Evolutionary conservation across 2,329 filamentous ascomycete genomes (phyloP), one percentile per base, ranked within the genome.

Genomic region (Triangularia setosa): DNA sequence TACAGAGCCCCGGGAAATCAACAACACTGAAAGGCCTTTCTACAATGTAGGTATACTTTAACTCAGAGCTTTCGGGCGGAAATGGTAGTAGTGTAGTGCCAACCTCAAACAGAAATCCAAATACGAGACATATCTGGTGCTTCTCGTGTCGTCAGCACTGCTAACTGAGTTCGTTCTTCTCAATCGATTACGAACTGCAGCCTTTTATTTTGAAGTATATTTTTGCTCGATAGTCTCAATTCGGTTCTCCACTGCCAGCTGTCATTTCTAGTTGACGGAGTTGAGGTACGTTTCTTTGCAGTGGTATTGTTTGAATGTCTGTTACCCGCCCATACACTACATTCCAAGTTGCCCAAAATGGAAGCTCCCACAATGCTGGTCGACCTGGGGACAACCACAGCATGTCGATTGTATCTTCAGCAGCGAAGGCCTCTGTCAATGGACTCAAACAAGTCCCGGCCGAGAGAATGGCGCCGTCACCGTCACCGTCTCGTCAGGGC

Each of bases 41-140:
- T 35, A 35, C 11, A 4, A 35, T 35, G 35, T 18, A 18, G 33
- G 9, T 6, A 18, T 48, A 48, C 6, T 21, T 48, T 21, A 48
- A 14, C 40, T 28, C 63, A 60, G 66, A 64, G 62, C 52, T 44
- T 57, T 68, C 66, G 63, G 66, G 58, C 60, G 58, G 55, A 30
- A 61, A 60, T 5, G 18, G 40, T 33, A 33, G 30, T 33, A 48
- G 65, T n/a, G 59, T 63, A 63, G 58, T 59, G 66, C 61, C 33
- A 48, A 28, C 14, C 21, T 40, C 40, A 52, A 53, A 52, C 54
- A 53, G 48, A 58, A 16, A 63, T 18, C 64, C 63, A 68, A 68
- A 68, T 68, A 68, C 63, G 65, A 62, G 65, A 65, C 58, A 27
- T n/a, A 44, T 33, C 59, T 62, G 53, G 21, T 35, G 52, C 52